Base-by-base conservation (phyloP, 2,329 filamentous ascomycete genomes). In the Fusarium sp. region DNA sequence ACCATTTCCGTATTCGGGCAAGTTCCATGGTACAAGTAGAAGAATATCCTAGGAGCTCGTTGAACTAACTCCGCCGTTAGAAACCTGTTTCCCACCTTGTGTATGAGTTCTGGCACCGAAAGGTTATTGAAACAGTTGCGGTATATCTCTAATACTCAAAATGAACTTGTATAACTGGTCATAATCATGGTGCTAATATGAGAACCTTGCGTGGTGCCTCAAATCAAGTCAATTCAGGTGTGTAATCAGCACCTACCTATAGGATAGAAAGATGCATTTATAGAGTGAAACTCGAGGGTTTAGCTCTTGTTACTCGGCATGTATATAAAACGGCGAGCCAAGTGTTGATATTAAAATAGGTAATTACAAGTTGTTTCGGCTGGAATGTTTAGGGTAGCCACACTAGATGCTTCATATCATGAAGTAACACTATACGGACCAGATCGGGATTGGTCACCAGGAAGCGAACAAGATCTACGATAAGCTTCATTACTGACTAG, bases 391-490 rank as follows among this genome's bases (percentile, higher is more conserved):
- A 82, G 87, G 15, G 83, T 88, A 10, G 78, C 90, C 39, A 81
- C 84, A 48, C 75, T 77, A 3, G 86, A 86, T 16, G 89, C 88
- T 18, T 87, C 86, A 88, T 0, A 88, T 89, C 74, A 91, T 86
- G 86, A 23, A 38, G 20, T 26, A n/a, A 9, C 13, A 24, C 29
- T 37, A 39, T 15, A 6, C 16, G 21, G 89, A 91, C n/a, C 77
- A 88, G 72, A 80, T 88, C 33, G 83, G 91, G 52, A 77, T 88
- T 18, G 84, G 86, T 23, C 83, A 83, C 67, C 83, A 85, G 9
- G 71, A 74, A 33, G 86, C 87, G 18, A 88, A 85, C 24, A 74
- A 75, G 43, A 81, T 91, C 24, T 81, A 90, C 73, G 80, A 87
- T 72, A 77, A 79, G 28, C 91, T 87, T 68, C 82, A 84, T 62